A percentile compares a stretch with the other conserved stretches of the same genome.
Evolutionary conservation across 176 grass and related monocot species (phyloP).

Genomic region (Cenchrus americanus): DNA sequence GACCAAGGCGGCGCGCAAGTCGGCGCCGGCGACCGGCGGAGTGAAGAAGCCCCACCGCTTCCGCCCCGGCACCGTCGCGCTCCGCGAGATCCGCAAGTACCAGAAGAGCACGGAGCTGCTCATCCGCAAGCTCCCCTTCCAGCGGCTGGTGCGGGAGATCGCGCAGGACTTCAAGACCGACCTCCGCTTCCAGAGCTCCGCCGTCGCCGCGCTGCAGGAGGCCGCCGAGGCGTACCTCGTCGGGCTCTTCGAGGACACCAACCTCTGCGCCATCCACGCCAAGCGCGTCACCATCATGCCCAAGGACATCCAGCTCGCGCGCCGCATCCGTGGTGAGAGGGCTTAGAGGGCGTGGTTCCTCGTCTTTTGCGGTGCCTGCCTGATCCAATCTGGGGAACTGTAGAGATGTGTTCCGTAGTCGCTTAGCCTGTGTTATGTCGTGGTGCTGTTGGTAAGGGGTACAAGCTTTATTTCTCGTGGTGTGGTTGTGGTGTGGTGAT

Average conservation of each 20-base stretch:
- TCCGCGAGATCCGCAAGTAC: constrained; percentile 78
- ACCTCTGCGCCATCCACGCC: constrained; percentile 79
- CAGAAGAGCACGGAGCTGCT: constrained; percentile 83
- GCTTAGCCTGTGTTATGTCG: background rate
- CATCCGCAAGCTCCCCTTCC: constrained; percentile 76
- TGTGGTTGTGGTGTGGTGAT: background rate
- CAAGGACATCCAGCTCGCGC: constrained; percentile 75
- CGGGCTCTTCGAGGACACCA: constrained; percentile 76
- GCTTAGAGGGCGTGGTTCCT: background rate
- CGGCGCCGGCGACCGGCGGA: constrained; percentile 62
- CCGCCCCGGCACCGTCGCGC: constrained; percentile 71
- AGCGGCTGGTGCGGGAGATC: constrained; percentile 68
- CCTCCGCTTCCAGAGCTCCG: constrained; percentile 80
- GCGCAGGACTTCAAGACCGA: constrained; percentile 76
- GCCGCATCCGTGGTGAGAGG: constrained; percentile 71
- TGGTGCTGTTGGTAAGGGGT: background rate
- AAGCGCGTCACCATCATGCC: constrained; percentile 84
- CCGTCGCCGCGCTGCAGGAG: constrained; percentile 72
- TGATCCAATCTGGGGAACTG: background rate
- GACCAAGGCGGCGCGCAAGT: constrained; percentile 70
- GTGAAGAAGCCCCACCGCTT: constrained; percentile 85
- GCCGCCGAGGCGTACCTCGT: constrained; percentile 76
- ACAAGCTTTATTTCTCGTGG: background rate
- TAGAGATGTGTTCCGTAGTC: background rate
- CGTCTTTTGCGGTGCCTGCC: rapidly evolving